These are phyloP conservation scores for Mucor racemosus DNA, from an alignment of 371 early-diverging fungal genomes.

Conservation along the genomic window DNA sequence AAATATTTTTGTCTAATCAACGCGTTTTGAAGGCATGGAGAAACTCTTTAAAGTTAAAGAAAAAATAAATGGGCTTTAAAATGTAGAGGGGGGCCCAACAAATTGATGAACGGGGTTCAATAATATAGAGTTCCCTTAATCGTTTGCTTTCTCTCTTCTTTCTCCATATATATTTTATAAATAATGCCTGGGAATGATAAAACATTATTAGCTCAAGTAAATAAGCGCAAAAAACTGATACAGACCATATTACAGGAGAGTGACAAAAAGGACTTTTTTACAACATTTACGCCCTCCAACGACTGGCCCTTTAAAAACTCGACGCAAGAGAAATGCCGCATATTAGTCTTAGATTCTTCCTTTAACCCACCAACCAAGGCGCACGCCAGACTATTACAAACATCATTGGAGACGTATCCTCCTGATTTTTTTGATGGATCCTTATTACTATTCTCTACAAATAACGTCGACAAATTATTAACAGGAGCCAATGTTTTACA, in stretches of 20 bases:
- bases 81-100: too few species aligned
- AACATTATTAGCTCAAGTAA: neutral
- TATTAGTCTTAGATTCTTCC: conserved; percentile 64
- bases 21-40: too few species aligned
- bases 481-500: conserved; percentile 54
- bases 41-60: too few species aligned
- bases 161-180: too few species aligned
- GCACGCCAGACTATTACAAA: conserved; percentile 54
- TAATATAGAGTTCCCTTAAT: too few species aligned
- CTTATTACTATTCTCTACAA: conserved; percentile 58
- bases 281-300: conserved; percentile 1
- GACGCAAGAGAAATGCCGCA: conserved; percentile 1
- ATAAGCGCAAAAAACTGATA: neutral
- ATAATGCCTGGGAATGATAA: too few species aligned
- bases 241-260: neutral
- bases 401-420: conserved; percentile 29
- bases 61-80: too few species aligned
- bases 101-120: too few species aligned
- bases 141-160: too few species aligned
- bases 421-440: conserved; percentile 40
- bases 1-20: too few species aligned
- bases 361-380: conserved; percentile 74
- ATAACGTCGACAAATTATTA: conserved; percentile 64
- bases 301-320: conserved; percentile 9
- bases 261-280: conserved; percentile 16